Evolutionary conservation across 2,329 filamentous ascomycete species (phyloP).

Genomic region (Teratosphaeria nubilosa): DNA sequence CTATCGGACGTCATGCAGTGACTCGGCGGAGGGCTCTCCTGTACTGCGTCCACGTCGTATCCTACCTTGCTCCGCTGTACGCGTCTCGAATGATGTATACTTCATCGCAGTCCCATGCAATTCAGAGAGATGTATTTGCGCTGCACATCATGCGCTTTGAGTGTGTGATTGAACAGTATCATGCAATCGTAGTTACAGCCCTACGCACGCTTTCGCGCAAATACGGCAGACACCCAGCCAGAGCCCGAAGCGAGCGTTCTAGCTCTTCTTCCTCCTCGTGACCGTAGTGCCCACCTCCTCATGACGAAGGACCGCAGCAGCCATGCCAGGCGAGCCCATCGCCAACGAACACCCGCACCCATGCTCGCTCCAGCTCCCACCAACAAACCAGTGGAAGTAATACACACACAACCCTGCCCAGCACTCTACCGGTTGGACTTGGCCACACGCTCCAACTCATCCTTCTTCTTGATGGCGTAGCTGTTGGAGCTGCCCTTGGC

Average conservation of each 20-base stretch:
- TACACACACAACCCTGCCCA: constrained; percentile 1
- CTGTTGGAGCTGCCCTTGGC: constrained; percentile 99
- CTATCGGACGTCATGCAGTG: background rate
- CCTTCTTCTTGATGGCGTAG: constrained; percentile 99
- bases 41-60: background rate
- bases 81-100: background rate
- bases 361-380: background rate
- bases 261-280: background rate
- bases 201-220: background rate
- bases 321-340: background rate
- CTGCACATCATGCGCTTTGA: constrained; percentile 2
- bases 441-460: constrained; percentile 99
- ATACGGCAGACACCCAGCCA: background rate
- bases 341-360: constrained; percentile 1
- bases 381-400: background rate
- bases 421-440: constrained; percentile 97
- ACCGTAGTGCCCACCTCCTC: background rate
- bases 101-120: background rate
- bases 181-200: constrained; percentile 6
- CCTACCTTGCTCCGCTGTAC: background rate
- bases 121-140: background rate
- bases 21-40: background rate
- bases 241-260: background rate
- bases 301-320: background rate
- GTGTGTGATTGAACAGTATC: constrained; percentile 9